Evolutionary conservation across 2,329 filamentous ascomycete species (phyloP).

Genomic region (Ophioceras dolichostomum): DNA sequence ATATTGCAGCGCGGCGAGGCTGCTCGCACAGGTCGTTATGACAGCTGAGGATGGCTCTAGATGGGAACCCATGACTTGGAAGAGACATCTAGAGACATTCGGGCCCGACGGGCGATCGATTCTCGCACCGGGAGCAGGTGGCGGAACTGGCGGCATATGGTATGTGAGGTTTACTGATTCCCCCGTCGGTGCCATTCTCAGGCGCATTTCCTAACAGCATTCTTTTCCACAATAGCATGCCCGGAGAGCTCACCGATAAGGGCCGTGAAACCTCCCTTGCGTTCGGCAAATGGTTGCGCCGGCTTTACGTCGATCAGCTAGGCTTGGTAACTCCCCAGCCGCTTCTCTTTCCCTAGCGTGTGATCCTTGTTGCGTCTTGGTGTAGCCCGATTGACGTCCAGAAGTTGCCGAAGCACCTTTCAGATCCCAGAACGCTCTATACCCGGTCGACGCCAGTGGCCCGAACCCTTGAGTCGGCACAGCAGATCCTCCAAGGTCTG

Average conservation of each 20-base stretch:
- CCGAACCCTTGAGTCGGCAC: constrained; percentile 64
- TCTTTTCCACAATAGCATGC: no score
- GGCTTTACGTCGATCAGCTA: constrained; percentile 64
- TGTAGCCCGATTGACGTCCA: no score
- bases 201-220: no score
- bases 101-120: constrained; percentile 56
- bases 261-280: constrained; percentile 60
- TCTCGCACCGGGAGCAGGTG: constrained; percentile 53
- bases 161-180: no score
- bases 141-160: constrained; percentile 71
- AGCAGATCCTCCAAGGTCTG: constrained; percentile 63
- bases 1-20: constrained; percentile 69
- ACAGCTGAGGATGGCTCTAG: constrained; percentile 25
- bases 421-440: constrained; percentile 43
- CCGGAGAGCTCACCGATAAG: constrained; percentile 65
- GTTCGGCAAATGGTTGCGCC: constrained; percentile 54
- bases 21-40: constrained; percentile 45
- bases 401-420: no score
- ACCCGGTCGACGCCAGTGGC: constrained; percentile 62
- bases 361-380: no score
- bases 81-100: constrained; percentile 74
- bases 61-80: constrained; percentile 47
- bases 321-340: constrained; percentile 66
- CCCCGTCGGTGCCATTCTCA: no score
- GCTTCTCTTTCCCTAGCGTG: no score